phyloP scores from a whole-genome alignment of 83 land plant species.

The Isoetes engelmannii region DNA sequence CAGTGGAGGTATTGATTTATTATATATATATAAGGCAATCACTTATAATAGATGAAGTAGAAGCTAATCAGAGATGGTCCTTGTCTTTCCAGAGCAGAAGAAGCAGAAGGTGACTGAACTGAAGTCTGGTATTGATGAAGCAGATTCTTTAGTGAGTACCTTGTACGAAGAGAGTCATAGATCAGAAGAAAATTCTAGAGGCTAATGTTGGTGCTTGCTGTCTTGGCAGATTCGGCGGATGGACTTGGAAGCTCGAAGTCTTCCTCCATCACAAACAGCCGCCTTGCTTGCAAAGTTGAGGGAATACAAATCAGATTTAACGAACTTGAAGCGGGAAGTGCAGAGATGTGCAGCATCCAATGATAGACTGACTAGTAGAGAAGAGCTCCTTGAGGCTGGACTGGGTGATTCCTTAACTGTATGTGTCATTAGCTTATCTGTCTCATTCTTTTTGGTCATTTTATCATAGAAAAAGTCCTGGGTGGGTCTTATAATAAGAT shows the following conservation, averaged over 20 bases:
- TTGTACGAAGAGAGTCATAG: not conserved
- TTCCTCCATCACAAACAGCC: constrained; percentile 31
- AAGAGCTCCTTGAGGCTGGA: constrained; percentile 33
- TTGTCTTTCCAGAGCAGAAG: constrained; percentile 25
- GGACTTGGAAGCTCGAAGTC: constrained; percentile 38
- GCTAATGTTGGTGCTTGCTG: not conserved
- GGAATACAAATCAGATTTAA: constrained; percentile 37
- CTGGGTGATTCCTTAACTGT: constrained; percentile 25
- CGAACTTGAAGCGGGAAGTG: constrained; percentile 29
- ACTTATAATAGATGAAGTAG: constrained; percentile 76
- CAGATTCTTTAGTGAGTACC: constrained; percentile 31
- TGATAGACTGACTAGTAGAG: constrained; percentile 21
- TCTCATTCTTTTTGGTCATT: too few species aligned
- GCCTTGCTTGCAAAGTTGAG: constrained; percentile 30
- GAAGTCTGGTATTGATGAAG: constrained; percentile 37
- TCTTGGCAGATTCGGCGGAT: constrained; percentile 27
- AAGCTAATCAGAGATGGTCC: constrained; percentile 41
- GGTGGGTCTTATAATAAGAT: too few species aligned
- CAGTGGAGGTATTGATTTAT: constrained; percentile 25
- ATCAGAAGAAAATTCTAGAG: not conserved
- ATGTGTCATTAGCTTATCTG: not conserved
- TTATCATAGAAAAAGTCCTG: too few species aligned
- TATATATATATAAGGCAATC: not conserved
- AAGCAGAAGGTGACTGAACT: constrained; percentile 39
- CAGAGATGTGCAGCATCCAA: constrained; percentile 20